Evolutionary conservation across 768 basidiomycete genomes (phyloP), one percentile per base, ranked within the genome.

Genomic region (Porphyrellus cyaneotinctus): DNA sequence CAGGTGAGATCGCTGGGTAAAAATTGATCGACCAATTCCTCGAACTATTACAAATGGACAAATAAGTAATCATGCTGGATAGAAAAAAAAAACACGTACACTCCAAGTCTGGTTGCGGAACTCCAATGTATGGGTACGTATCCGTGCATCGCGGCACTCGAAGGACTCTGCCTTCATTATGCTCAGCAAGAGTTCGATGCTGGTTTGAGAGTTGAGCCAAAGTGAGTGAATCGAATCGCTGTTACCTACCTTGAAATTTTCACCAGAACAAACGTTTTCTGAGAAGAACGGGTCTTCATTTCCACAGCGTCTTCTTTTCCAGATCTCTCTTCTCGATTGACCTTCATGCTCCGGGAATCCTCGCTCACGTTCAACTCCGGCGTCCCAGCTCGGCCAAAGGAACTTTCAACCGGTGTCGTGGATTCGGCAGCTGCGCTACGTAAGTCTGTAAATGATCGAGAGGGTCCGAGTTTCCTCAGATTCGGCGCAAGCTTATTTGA

Each of bases 161-260:
- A 97, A 89, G 15, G 92, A 92, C 49, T 87, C 87, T 56, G 87
- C 84, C 64, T 88, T 88, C 67, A 84, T 81, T 58, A 90, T 85
- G 62, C 88, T 92, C 47, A 93, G 65, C 43, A 91, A 70, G 18
- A 92, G 69, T 57, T 87, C 81, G 42, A 89, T 74, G 62, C 88
- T 90, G 47, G 41, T 58, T 37, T 6, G 18, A 49, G 12, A 43
- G 36, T 46, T 67, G 37, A 65, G 56, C 48, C 58, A 38, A 60
- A 45, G 28, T n/a, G 35, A 53, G n/a, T 57, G 55, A 10, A 53
- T n/a, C 46, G 37, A 30, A 11, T 47, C 6, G 4, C 4, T 5
- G 18, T 32, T 38, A 61, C 72, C 36, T 57, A 82, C 86, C 87
- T 88, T 13, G 84, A 79, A 18, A 95, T 79, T 60, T 78, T 78